Evolutionary conservation across 1,139 yeast species (phyloP), one percentile per base, ranked within the genome.

Genomic region (Kurtzmaniella quercitrusa): DNA sequence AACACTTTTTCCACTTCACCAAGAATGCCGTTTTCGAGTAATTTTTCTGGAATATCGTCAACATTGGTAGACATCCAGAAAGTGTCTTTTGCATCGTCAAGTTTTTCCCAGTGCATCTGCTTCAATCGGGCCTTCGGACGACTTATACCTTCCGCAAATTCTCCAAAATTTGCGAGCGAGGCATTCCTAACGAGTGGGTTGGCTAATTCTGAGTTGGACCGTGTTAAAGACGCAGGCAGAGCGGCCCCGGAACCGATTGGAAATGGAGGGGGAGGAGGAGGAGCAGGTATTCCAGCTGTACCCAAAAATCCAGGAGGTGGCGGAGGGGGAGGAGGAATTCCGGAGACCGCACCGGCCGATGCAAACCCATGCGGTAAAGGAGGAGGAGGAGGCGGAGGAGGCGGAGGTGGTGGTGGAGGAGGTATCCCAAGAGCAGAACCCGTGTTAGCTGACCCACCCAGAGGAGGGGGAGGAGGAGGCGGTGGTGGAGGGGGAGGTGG

Each of bases 71-170:
- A 79, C n/a, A 73, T 73, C 98, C 98, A 93, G 44, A 93, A 79
- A 0, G 98, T 91, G 38, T 82, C 76, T 38, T 82, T 78, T 39
- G 88, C 81, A 48, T 73, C 65, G 25, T 81, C 84, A 39, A 93
- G 71, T 57, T 81, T 86, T 52, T 91, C 96, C 98, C 98, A 93
- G 59, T 93, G 98, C 74, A 93, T 83, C 58, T 91, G 98, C 60
- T 91, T 93, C 54, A 93, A 71, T 51, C 82, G 84, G 15, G 77
- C 68, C 45, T 76, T 76, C 3, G 94, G 86, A 44, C 84, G 69
- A 14, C 69, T 62, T 15, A 14, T 9, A 10, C 8, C 17, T 14
- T 39, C 27, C n/a, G 48, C 47, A 18, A 19, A 10, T 11, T 36
- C 38, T 11, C 17, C 24, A n/a, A 36, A n/a, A 36, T 36, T 36